Percentiles rank a stretch among this genome's conserved stretches.
Evolutionary conservation across 768 basidiomycete species (phyloP).

Genomic region (Boletus sp.): DNA sequence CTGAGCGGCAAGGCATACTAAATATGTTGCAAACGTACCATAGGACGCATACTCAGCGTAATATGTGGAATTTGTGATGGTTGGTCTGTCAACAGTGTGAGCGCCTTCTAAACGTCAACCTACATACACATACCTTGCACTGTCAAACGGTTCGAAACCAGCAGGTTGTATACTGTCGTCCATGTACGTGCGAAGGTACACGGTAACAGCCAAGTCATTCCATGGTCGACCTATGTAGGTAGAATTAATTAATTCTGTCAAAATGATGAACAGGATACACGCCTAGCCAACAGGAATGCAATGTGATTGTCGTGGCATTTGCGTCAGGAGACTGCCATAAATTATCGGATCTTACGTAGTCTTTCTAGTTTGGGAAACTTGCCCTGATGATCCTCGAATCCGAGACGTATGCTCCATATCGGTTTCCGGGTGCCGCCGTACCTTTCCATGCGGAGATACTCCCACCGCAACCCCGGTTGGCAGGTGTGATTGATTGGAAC

Average conservation of each 20-base stretch:
- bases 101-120: neutral
- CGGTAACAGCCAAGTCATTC: neutral
- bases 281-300: neutral
- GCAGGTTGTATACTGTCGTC: neutral
- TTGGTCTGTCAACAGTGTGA: constrained; percentile 41
- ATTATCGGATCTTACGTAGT: neutral
- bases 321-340: neutral
- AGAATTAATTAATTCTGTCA: neutral
- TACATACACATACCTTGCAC: neutral
- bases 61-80: constrained; percentile 53
- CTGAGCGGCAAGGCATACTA: neutral
- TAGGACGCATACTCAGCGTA: constrained; percentile 52
- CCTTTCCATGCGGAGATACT: neutral
- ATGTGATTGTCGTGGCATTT: neutral
- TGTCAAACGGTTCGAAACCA: neutral
- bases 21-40: constrained; percentile 31
- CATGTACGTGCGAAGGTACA: neutral
- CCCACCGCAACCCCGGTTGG: neutral
- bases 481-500: neutral
- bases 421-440: constrained; percentile 31
- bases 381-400: neutral
- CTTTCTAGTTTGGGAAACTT: neutral
- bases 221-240: neutral
- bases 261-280: neutral
- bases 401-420: neutral